Percentiles rank a stretch among this genome's conserved stretches.
Evolutionary conservation across 148 eudicot species (phyloP).

Genomic region (Spergularia bocconei): DNA sequence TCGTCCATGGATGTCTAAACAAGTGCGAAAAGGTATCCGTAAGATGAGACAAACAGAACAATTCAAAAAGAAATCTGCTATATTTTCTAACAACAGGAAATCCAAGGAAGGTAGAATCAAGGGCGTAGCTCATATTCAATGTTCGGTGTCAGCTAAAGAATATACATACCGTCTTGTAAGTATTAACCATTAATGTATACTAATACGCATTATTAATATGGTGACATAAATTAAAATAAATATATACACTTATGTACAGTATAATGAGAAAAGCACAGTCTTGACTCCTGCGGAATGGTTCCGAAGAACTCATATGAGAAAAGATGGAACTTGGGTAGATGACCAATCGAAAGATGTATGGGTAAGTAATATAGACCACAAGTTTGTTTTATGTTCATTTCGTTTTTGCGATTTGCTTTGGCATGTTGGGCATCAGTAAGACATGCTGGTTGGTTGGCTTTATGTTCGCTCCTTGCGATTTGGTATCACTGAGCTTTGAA

Average conservation of each 20-base stretch:
- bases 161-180: background rate
- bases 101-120: background rate
- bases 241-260: background rate
- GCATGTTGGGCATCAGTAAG: no score
- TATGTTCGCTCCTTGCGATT: no score
- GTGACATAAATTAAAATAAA: no score
- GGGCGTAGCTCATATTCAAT: background rate
- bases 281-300: constrained; percentile 4
- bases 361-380: background rate
- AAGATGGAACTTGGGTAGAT: background rate
- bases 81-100: background rate
- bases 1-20: background rate
- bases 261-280: background rate
- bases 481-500: no score
- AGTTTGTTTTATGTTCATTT: background rate
- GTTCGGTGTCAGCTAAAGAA: background rate
- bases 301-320: background rate
- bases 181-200: background rate
- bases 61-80: background rate
- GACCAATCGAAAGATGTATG: background rate
- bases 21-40: background rate
- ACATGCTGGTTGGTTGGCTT: background rate
- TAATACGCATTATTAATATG: no score
- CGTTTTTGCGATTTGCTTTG: background rate
- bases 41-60: background rate